These are phyloP conservation scores for Spatholobus suberectus DNA, from an alignment of 306 rosid species.

Conservation along the genomic window DNA sequence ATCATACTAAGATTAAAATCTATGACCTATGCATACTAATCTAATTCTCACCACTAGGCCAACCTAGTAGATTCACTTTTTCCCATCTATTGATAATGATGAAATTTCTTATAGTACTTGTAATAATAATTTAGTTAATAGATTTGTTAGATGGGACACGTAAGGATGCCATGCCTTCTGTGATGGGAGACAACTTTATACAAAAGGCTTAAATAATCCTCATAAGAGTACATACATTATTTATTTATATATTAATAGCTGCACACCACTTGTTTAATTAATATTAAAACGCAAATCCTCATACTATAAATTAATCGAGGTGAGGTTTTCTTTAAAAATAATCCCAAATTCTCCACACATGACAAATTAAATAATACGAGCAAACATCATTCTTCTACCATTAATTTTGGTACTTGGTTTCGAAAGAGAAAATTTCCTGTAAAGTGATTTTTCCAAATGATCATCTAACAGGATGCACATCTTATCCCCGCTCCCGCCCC, in stretches of 20 bases:
- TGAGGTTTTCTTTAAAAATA: background rate
- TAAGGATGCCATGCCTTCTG: background rate
- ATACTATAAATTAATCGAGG: background rate
- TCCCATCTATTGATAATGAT: background rate
- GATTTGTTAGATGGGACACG: background rate
- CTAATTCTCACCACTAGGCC: no score
- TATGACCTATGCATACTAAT: no score
- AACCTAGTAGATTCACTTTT: no score
- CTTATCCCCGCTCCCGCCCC: constrained; percentile 3
- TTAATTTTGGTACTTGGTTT: constrained; percentile 14
- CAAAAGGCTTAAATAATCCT: background rate
- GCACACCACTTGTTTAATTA: background rate
- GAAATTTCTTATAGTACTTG: background rate
- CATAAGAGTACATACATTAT: background rate
- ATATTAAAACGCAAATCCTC: background rate
- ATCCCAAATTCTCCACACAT: background rate
- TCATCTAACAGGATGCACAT: constrained; percentile 34
- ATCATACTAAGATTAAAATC: no score
- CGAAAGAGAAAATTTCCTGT: constrained; percentile 31
- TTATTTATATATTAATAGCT: background rate
- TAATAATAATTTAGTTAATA: background rate
- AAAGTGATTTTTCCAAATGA: constrained; percentile 38
- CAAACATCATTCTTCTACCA: background rate
- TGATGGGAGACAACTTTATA: background rate
- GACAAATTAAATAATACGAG: background rate